These are phyloP conservation scores for Fusarium equiseti DNA, from an alignment of 2,329 filamentous ascomycete genomes.

Conservation along the genomic window DNA sequence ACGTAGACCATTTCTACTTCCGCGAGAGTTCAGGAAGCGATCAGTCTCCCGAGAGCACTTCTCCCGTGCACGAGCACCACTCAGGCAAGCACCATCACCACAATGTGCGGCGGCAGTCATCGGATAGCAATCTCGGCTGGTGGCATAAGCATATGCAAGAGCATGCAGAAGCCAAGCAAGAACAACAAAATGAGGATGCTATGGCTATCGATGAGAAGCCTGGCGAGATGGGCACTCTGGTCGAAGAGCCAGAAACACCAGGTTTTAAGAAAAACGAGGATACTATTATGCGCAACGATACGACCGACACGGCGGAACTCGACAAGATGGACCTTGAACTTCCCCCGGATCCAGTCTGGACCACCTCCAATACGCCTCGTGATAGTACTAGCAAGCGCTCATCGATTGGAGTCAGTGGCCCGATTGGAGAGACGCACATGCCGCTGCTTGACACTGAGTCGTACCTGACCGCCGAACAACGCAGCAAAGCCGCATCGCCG, in stretches of 20 bases:
- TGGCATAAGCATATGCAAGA: conserved; percentile 85
- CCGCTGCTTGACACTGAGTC: conserved; percentile 43
- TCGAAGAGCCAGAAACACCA: conserved; percentile 38
- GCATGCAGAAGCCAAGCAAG: conserved; percentile 74
- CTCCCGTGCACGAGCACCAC: conserved; percentile 49
- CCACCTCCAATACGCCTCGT: conserved; percentile 51
- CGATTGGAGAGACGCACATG: conserved; percentile 46
- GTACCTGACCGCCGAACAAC: conserved; percentile 37
- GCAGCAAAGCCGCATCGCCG: conserved; percentile 37
- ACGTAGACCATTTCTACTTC: conserved; percentile 77
- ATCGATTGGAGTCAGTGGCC: conserved; percentile 44
- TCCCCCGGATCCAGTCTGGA: conserved; percentile 59
- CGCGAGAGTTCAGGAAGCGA: conserved; percentile 73
- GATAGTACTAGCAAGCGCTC: conserved; percentile 44
- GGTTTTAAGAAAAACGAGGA: conserved; percentile 38
- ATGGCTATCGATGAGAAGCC: conserved; percentile 48
- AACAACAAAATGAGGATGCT: conserved; percentile 52
- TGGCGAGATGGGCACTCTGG: conserved; percentile 40
- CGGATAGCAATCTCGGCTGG: conserved; percentile 74
- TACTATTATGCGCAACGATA: conserved; percentile 53
- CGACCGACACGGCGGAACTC: conserved; percentile 56
- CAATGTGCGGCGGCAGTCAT: conserved; percentile 67
- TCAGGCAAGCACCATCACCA: conserved; percentile 28
- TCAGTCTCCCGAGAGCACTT: conserved; percentile 56
- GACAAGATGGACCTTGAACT: conserved; percentile 57